Conservation (phyloP, 192 early-diverging fungal species). For the Coemansia sp. region DNA sequence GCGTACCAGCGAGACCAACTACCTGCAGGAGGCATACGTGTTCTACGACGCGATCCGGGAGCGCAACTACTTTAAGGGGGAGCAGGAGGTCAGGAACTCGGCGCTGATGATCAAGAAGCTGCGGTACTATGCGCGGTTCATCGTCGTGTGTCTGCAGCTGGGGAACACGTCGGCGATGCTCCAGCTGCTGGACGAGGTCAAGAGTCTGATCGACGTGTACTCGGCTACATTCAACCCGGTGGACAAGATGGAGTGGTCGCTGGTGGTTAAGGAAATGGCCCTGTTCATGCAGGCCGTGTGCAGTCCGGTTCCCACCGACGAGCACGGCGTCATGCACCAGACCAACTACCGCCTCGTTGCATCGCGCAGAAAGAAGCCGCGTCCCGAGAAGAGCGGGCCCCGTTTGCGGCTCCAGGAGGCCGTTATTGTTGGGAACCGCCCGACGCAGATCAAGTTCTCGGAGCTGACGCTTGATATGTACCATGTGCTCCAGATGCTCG, state of each 20-base stretch:
- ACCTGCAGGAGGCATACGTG: constrained; percentile 89
- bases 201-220: constrained; percentile 85
- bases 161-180: constrained; percentile 81
- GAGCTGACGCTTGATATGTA: constrained; percentile 97
- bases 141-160: constrained; percentile 71
- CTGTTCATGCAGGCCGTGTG: constrained; percentile 81
- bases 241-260: constrained; percentile 90
- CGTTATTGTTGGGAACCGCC: constrained; percentile 93
- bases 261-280: constrained; percentile 74
- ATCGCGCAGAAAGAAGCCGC: constrained; percentile 11
- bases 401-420: constrained; percentile 82
- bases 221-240: constrained; percentile 80
- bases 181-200: constrained; percentile 82
- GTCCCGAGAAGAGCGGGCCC: constrained; percentile 27
- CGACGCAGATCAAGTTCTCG: constrained; percentile 96
- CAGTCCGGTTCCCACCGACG: constrained; percentile 39
- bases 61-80: constrained; percentile 92
- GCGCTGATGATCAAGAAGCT: constrained; percentile 96
- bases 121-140: constrained; percentile 97
- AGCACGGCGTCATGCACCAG: constrained; percentile 22
- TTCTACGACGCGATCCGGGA: constrained; percentile 98
- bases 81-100: constrained; percentile 88
- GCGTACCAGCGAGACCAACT: constrained; percentile 95
- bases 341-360: constrained; percentile 27
- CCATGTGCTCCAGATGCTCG: constrained; percentile 92